phyloP scores from a whole-genome alignment of 2,329 filamentous ascomycete genomes.

The Epichloe hybrida region DNA sequence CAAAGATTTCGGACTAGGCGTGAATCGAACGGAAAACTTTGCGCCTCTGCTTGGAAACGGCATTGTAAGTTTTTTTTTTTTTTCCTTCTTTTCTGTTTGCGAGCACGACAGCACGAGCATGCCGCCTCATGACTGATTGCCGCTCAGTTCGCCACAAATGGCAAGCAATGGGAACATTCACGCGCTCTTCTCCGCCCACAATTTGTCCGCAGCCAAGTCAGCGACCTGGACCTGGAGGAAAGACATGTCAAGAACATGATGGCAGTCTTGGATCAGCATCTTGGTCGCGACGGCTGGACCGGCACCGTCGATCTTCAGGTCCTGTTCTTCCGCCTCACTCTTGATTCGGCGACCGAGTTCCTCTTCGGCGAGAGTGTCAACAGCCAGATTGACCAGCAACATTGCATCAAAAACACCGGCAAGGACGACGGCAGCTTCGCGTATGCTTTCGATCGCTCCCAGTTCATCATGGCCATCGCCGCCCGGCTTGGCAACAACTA shows the following conservation, averaged over 20 bases:
- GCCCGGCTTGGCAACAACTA: constrained; percentile 31
- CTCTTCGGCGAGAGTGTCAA: constrained; percentile 45
- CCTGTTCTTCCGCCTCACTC: constrained; percentile 34
- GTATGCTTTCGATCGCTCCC: constrained; percentile 6
- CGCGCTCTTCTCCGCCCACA: constrained; percentile 26
- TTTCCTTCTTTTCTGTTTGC: no score
- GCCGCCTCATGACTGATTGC: not conserved
- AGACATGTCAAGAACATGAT: no score
- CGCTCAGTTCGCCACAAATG: constrained; percentile 1
- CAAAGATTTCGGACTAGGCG: constrained; percentile 12
- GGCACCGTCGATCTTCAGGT: constrained; percentile 28
- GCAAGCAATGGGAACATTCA: constrained; percentile 20
- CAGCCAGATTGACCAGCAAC: constrained; percentile 21
- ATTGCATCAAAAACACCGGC: constrained; percentile 5
- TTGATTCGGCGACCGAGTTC: constrained; percentile 39
- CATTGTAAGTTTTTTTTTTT: constrained; percentile 13
- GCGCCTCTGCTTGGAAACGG: constrained; percentile 30
- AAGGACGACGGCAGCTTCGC: constrained; percentile 14
- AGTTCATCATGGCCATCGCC: constrained; percentile 15
- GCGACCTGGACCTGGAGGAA: constrained; percentile 19
- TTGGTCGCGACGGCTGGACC: constrained; percentile 22
- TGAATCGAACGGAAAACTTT: constrained; percentile 13
- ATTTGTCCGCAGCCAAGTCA: constrained; percentile 28
- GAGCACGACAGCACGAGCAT: no score
- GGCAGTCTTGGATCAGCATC: not conserved